Conservation (phyloP, 73 alveolate species). For the Diophrys appendiculata region DNA sequence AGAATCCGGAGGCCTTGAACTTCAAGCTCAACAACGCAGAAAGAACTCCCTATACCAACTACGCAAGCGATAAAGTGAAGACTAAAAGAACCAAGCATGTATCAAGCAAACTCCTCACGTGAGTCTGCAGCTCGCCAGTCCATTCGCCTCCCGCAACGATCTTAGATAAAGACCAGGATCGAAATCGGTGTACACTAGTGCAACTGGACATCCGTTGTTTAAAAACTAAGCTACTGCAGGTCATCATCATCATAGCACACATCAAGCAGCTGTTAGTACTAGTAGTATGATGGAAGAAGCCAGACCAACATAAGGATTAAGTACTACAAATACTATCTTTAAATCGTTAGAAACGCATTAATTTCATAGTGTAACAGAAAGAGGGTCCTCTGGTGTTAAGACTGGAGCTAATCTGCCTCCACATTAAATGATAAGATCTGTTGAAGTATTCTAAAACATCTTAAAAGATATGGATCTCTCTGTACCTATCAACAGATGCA, state of each 20-base stretch:
- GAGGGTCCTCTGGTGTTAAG: no score
- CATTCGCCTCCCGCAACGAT: background rate
- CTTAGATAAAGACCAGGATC: background rate
- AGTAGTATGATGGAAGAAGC: no score
- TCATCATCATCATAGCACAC: background rate
- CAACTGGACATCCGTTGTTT: background rate
- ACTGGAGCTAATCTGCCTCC: no score
- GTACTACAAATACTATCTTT: background rate
- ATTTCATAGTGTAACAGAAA: background rate
- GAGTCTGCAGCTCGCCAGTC: background rate
- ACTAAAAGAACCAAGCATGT: background rate
- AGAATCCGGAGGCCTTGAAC: background rate
- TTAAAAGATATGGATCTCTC: background rate
- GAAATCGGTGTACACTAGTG: background rate
- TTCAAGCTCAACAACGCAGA: background rate
- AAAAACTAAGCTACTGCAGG: background rate
- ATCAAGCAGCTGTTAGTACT: no score
- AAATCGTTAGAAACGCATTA: background rate
- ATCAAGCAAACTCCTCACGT: background rate
- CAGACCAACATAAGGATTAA: background rate
- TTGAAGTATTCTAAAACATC: background rate
- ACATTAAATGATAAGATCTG: background rate
- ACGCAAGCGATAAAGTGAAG: background rate
- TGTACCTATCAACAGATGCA: no score
- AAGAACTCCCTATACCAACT: background rate